Conservation (phyloP, 139 green algal species). For the Chlorella vulgaris region DNA sequence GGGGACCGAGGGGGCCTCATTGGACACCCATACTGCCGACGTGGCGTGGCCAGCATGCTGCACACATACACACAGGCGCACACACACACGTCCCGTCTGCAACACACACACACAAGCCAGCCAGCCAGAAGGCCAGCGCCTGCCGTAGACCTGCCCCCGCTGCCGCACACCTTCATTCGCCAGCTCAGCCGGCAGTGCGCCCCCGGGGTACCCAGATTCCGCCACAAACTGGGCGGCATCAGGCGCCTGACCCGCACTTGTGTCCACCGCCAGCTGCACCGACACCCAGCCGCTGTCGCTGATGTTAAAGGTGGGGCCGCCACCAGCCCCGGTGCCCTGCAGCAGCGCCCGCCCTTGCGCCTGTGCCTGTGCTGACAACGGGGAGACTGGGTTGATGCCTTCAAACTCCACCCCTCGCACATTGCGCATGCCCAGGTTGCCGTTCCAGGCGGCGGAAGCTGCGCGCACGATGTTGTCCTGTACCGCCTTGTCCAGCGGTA, state of each 20-base stretch:
- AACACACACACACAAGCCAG: too few relatives aligned
- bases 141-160: background rate
- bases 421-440: background rate
- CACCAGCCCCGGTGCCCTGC: background rate
- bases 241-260: background rate
- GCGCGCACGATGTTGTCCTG: constrained; percentile 20
- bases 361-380: background rate
- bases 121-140: background rate
- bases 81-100: too few relatives aligned
- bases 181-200: background rate
- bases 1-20: background rate
- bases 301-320: background rate
- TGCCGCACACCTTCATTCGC: background rate
- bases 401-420: background rate
- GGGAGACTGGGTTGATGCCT: background rate
- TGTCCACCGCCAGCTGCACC: background rate
- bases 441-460: background rate
- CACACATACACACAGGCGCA: too few relatives aligned
- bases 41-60: too few relatives aligned
- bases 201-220: background rate
- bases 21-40: background rate
- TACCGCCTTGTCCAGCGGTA: background rate
- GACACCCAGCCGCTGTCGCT: background rate
- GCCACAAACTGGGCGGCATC: background rate
- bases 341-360: background rate